Evolutionary conservation across 805 yeast genomes (phyloP).

Genomic region (Ogataea neopini): DNA sequence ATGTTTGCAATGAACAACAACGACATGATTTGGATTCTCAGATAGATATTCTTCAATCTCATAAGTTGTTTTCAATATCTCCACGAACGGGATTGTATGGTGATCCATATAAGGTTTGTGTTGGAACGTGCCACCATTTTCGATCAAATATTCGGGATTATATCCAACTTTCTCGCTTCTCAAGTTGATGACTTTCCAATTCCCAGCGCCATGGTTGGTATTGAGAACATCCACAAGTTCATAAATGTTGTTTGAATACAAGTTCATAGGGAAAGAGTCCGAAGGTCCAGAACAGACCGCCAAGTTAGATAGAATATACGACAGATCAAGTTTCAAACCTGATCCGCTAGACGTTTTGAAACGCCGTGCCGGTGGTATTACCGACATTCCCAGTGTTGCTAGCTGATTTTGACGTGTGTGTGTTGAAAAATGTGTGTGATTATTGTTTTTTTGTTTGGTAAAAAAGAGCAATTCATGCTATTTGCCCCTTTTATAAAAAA

Average conservation of each 20-base stretch:
- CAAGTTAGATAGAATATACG: constrained; percentile 63
- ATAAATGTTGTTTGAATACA: constrained; percentile 53
- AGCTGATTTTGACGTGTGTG: background rate
- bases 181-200: constrained; percentile 78
- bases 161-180: constrained; percentile 55
- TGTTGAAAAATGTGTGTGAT: background rate
- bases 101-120: constrained; percentile 75
- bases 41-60: constrained; percentile 47
- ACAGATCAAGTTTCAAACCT: constrained; percentile 50
- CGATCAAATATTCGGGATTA: constrained; percentile 33
- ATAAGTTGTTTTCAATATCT: constrained; percentile 45
- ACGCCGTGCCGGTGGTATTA: constrained; percentile 8
- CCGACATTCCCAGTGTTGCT: constrained; percentile 1
- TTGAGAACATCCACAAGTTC: constrained; percentile 53
- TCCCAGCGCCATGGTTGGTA: constrained; percentile 42
- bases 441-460: background rate
- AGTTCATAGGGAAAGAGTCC: constrained; percentile 39
- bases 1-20: constrained; percentile 83
- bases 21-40: constrained; percentile 36
- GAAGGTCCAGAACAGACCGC: constrained; percentile 81
- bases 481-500: constrained; percentile 1
- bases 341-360: constrained; percentile 8
- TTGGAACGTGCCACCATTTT: constrained; percentile 39
- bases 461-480: background rate
- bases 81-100: constrained; percentile 63